Percentiles rank a stretch among this genome's conserved stretches.
phyloP scores from a whole-genome alignment of 164 flowering plant species.

The Aristolochia californica region DNA sequence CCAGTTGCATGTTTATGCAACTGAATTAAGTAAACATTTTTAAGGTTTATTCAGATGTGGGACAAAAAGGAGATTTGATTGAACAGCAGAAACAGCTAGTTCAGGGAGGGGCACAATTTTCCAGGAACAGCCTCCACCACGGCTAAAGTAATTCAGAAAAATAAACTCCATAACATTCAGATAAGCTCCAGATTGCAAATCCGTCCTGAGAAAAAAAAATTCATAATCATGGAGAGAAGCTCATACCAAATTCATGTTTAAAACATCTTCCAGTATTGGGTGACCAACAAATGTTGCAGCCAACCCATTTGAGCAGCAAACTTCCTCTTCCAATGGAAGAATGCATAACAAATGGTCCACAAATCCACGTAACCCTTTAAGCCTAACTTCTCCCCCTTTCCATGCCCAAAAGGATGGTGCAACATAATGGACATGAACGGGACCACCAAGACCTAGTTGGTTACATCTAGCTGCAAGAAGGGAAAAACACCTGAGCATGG shows the following conservation, averaged over 20 bases:
- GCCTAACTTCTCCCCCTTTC: conserved; percentile 93
- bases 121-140: too few relatives aligned
- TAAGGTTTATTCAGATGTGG: too few relatives aligned
- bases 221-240: not conserved
- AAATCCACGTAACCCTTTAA: conserved; percentile 54
- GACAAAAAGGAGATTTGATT: too few relatives aligned
- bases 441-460: conserved; percentile 27
- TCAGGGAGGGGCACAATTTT: too few relatives aligned
- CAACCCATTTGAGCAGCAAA: conserved; percentile 60
- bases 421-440: conserved; percentile 76
- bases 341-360: conserved; percentile 90
- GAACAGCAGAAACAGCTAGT: too few relatives aligned
- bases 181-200: too few relatives aligned
- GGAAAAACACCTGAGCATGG: conserved; percentile 31
- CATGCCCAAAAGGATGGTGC: conserved; percentile 99
- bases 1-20: too few relatives aligned
- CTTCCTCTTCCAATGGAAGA: conserved; percentile 82
- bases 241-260: conserved; percentile 41
- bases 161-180: too few relatives aligned
- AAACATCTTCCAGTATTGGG: conserved; percentile 71
- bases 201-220: too few relatives aligned
- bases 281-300: conserved; percentile 92
- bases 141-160: too few relatives aligned
- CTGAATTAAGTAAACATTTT: too few relatives aligned
- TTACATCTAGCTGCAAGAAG: conserved; percentile 64